These are phyloP conservation scores for Neohortaea acidophila DNA, from an alignment of 495 filamentous ascomycete genomes.

Conservation along the genomic window DNA sequence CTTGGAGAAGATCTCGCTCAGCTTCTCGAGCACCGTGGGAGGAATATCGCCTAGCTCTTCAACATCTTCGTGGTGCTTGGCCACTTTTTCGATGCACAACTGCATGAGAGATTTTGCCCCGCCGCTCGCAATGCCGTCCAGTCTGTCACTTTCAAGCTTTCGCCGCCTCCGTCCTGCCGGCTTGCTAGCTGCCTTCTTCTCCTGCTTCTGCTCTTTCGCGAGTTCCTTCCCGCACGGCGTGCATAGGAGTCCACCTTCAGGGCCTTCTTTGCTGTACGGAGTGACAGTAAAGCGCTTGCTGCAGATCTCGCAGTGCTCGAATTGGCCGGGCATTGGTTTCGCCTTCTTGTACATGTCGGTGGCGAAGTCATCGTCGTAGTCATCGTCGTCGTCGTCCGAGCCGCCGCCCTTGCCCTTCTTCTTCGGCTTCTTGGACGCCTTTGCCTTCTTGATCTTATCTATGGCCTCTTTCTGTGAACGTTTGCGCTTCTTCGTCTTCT, in stretches of 20 bases:
- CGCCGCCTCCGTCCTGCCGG: slow-evolving; percentile 36
- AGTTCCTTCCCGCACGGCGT: slow-evolving; percentile 68
- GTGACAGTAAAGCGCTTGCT: slow-evolving; percentile 87
- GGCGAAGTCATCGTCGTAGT: slow-evolving; percentile 32
- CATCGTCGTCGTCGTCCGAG: slow-evolving; percentile 33
- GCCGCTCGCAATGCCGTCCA: slow-evolving; percentile 54
- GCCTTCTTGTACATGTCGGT: slow-evolving; percentile 44
- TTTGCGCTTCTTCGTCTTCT: slow-evolving; percentile 48
- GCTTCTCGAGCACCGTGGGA: slow-evolving; percentile 46
- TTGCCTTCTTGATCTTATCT: slow-evolving; percentile 62
- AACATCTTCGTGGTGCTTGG: slow-evolving; percentile 63
- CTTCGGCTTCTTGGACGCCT: slow-evolving; percentile 37
- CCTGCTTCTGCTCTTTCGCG: slow-evolving; percentile 38
- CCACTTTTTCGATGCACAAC: slow-evolving; percentile 72
- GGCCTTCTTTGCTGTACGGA: slow-evolving; percentile 68
- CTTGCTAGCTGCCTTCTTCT: slow-evolving; percentile 50
- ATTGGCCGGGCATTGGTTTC: slow-evolving; percentile 64
- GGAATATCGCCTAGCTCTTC: slow-evolving; percentile 75
- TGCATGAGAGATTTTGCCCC: slow-evolving; percentile 63
- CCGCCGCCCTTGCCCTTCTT: slow-evolving; percentile 23
- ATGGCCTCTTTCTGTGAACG: slow-evolving; percentile 45
- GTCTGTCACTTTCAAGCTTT: slow-evolving; percentile 57
- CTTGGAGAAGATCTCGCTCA: slow-evolving; percentile 70
- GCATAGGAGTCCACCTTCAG: slow-evolving; percentile 72
- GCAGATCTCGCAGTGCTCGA: slow-evolving; percentile 76